Percentiles rank a stretch among this genome's conserved stretches.
Conservation (phyloP, 1,139 yeast species). For the Sugiyamaella neomexicana region DNA sequence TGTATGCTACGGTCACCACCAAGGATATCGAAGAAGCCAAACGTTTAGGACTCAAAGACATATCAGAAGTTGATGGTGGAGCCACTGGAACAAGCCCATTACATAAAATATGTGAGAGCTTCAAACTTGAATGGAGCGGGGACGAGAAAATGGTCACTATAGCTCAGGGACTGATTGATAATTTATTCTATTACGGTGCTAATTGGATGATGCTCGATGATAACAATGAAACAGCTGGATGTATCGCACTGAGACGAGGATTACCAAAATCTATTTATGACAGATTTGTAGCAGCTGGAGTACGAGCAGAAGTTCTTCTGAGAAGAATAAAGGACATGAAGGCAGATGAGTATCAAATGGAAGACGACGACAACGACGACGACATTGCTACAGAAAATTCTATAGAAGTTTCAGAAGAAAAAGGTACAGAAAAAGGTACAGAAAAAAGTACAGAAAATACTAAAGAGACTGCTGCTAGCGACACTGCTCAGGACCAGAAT, state of each 20-base stretch:
- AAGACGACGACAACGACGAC: slow-evolving; percentile 32
- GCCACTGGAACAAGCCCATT: slow-evolving; percentile 72
- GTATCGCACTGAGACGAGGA: slow-evolving; percentile 46
- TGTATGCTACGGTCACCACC: slow-evolving; percentile 79
- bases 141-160: slow-evolving; percentile 47
- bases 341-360: slow-evolving; percentile 43
- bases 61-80: slow-evolving; percentile 37
- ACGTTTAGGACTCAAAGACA: slow-evolving; percentile 16
- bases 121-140: slow-evolving; percentile 35
- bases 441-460: slow-evolving; percentile 14
- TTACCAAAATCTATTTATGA: slow-evolving; percentile 42
- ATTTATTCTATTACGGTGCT: slow-evolving; percentile 80
- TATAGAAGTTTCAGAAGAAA: slow-evolving; percentile 19
- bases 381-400: neutral
- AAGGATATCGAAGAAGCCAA: slow-evolving; percentile 54
- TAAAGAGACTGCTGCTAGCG: slow-evolving; percentile 26
- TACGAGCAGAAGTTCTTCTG: slow-evolving; percentile 79
- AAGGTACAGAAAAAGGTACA: slow-evolving; percentile 27
- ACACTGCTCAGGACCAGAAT: slow-evolving; percentile 48
- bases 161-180: slow-evolving; percentile 58
- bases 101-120: slow-evolving; percentile 52
- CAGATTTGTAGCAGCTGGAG: slow-evolving; percentile 80
- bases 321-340: slow-evolving; percentile 63
- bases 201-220: slow-evolving; percentile 74
- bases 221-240: slow-evolving; percentile 74